phyloP scores from a whole-genome alignment of 1,284 basidiomycete genomes.

The Malassezia globosa region DNA sequence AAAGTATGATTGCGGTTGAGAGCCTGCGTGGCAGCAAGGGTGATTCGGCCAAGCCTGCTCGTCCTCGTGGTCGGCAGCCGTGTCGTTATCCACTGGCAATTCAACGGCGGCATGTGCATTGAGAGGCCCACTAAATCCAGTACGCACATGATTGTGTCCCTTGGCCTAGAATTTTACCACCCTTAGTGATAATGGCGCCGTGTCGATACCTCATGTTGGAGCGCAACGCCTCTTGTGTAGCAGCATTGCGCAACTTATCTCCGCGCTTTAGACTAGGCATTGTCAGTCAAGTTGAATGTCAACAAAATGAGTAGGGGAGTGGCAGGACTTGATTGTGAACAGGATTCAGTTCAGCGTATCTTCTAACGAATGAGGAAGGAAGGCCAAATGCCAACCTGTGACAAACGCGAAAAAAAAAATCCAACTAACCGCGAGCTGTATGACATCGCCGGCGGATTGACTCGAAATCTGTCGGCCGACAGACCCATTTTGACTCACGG shows the following conservation, averaged over 20 bases:
- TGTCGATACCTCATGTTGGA: conserved; percentile 20
- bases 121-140: conserved; percentile 18
- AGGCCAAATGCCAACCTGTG: too few species aligned
- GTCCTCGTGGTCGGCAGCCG: background rate
- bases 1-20: conserved; percentile 14
- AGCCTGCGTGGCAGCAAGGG: background rate
- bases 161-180: conserved; percentile 19
- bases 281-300: background rate
- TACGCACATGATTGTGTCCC: conserved; percentile 22
- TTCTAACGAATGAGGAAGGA: too few species aligned
- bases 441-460: too few species aligned
- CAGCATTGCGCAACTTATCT: conserved; percentile 21
- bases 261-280: conserved; percentile 18
- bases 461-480: too few species aligned
- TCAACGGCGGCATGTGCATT: conserved; percentile 11
- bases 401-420: too few species aligned
- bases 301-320: too few species aligned
- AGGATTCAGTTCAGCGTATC: too few species aligned
- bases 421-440: too few species aligned
- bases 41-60: background rate
- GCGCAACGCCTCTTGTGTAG: conserved; percentile 20
- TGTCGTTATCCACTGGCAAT: background rate
- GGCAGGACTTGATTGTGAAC: too few species aligned
- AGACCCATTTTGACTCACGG: too few species aligned
- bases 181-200: conserved; percentile 21